Evolutionary conservation across 2,329 filamentous ascomycete genomes (phyloP).

Genomic region (Nannizzia gypsea): DNA sequence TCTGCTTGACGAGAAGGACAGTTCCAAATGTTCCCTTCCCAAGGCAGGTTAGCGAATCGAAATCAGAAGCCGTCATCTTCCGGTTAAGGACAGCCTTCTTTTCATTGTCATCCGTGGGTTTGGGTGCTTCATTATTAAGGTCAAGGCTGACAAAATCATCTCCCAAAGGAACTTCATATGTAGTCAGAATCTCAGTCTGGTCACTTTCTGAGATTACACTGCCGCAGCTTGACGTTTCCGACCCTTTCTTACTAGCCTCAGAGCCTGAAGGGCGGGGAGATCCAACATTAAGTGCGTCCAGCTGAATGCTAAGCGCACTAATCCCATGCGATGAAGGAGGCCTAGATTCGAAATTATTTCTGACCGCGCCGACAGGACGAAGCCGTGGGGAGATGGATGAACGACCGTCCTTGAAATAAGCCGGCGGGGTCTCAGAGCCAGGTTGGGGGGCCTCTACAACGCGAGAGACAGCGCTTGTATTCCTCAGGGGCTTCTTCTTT

Average conservation of each 20-base stretch:
- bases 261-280: slow-evolving; percentile 47
- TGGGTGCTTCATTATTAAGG: slow-evolving; percentile 13
- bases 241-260: slow-evolving; percentile 38
- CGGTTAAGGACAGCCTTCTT: slow-evolving; percentile 44
- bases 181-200: slow-evolving; percentile 59
- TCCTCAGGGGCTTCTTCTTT: slow-evolving; percentile 17
- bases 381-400: slow-evolving; percentile 21
- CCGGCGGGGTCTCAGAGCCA: background rate
- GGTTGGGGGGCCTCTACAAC: background rate
- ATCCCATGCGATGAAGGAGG: slow-evolving; percentile 54
- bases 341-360: slow-evolving; percentile 32
- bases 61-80: slow-evolving; percentile 88
- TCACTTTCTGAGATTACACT: slow-evolving; percentile 52
- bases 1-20: slow-evolving; percentile 85
- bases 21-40: slow-evolving; percentile 96
- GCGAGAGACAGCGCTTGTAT: slow-evolving; percentile 13
- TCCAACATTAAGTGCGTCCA: slow-evolving; percentile 64
- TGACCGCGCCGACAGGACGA: slow-evolving; percentile 17
- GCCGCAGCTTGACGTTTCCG: slow-evolving; percentile 42
- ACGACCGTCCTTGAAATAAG: slow-evolving; percentile 2
- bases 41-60: slow-evolving; percentile 79
- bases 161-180: slow-evolving; percentile 75
- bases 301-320: slow-evolving; percentile 66
- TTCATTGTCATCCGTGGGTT: slow-evolving; percentile 33
- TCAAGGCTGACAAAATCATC: slow-evolving; percentile 68